Base-by-base conservation (phyloP, 768 basidiomycete genomes). In the Lyophyllum shimeji region DNA sequence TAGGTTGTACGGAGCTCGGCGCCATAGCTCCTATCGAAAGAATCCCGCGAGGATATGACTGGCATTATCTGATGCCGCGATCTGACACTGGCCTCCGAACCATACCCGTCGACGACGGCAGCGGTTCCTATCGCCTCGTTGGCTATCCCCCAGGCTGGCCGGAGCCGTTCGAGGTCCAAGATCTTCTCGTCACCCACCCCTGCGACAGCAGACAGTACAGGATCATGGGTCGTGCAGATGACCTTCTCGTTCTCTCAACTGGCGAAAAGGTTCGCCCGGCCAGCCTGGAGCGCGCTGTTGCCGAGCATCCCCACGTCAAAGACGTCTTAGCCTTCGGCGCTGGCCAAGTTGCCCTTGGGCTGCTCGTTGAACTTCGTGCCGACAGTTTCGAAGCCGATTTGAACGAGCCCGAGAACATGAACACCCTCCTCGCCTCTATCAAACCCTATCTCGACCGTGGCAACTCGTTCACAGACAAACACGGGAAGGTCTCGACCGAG, bases 201-300 rank as follows among this genome's bases (percentile, higher is more conserved):
- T 29, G 48, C 1, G 63, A 69, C 48, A 55, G 58, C 20, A 65
- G 59, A 24, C 73, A 76, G 45, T 70, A 69, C 59, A 65, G 61
- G 18, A 71, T 78, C 29, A 61, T 72, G 25, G 75, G 74, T 4
- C 70, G 76, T 17, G 67, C 69, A 2, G 76, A 78, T 52, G 75
- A 78, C 49, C 67, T 78, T 20, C 55, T 79, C 9, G 75, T 79
- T 33, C 69, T 79, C 13, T 69, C 72, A 7, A 78, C 71, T 0
- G 77, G 77, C 9, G 77, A 78, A 58, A 78, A 78, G 60, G 65
- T 77, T 17, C 65, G 68, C 1, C 74, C 76, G 18, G 61, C 69
- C 3, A 63, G 27, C 37, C 53, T 74, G 40, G 76, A 78, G 60
- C 57, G 57, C 7, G 63, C 63, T 8, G 61, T 76, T 3, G 57